A percentile compares a stretch with the other conserved stretches of the same genome.
Evolutionary conservation across 768 basidiomycete genomes (phyloP).

Genomic region (Lactarius psammicola): DNA sequence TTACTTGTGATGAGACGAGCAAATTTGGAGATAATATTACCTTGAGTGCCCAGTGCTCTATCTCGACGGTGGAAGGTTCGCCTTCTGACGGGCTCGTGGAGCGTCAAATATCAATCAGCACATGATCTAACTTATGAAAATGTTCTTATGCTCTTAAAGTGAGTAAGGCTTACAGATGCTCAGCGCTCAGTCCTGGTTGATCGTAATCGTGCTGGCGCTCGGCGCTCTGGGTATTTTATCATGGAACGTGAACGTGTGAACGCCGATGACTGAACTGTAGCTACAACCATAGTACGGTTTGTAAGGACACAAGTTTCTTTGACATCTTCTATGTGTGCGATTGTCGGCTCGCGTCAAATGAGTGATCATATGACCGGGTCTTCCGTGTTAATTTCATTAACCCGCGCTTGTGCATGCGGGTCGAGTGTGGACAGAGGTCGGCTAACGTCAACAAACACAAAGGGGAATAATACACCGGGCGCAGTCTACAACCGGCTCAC

Average conservation of each 20-base stretch:
- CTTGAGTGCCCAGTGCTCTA: not conserved
- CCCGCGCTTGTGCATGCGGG: not conserved
- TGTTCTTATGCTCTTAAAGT: slow-evolving; percentile 3
- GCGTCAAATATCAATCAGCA: not conserved
- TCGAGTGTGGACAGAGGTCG: not conserved
- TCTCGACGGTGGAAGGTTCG: slow-evolving; percentile 12
- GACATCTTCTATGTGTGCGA: not conserved
- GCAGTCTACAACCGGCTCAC: not conserved
- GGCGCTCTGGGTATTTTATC: slow-evolving; percentile 7
- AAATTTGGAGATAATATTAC: not conserved
- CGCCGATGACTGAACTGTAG: not conserved
- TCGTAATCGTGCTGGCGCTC: not conserved
- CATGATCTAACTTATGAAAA: slow-evolving; percentile 11
- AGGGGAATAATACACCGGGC: not conserved
- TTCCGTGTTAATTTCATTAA: not conserved
- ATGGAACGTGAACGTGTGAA: not conserved
- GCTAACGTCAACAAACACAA: not conserved
- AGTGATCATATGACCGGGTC: not conserved
- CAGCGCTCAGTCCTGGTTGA: not conserved
- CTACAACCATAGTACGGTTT: not conserved
- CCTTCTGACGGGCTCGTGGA: not conserved
- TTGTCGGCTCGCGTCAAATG: not conserved
- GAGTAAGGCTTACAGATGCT: not conserved
- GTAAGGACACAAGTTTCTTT: not conserved
- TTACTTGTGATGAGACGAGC: not conserved